phyloP scores from a whole-genome alignment of 768 basidiomycete genomes.

The Termitomyces sp. region DNA sequence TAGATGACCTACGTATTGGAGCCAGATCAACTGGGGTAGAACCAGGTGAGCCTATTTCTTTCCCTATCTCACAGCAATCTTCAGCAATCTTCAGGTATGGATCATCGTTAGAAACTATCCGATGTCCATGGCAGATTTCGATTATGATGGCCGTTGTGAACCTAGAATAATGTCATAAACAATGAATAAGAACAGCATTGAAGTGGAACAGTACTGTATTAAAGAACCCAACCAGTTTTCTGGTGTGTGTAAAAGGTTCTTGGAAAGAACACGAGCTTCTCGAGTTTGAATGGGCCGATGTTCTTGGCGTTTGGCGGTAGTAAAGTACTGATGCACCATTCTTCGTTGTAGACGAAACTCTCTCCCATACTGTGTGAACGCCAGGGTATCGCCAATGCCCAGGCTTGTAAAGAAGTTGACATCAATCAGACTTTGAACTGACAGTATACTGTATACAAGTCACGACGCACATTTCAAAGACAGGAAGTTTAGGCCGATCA shows the following conservation, averaged over 20 bases:
- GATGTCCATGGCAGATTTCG: slow-evolving; percentile 20
- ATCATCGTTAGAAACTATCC: slow-evolving; percentile 20
- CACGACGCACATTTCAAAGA: slow-evolving; percentile 19
- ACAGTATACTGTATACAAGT: slow-evolving; percentile 6
- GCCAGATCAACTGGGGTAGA: slow-evolving; percentile 19
- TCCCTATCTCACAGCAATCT: slow-evolving; percentile 11
- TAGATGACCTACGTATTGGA: slow-evolving; percentile 16
- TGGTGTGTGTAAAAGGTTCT: slow-evolving; percentile 20
- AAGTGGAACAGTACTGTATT: neutral
- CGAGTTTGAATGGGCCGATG: slow-evolving; percentile 25
- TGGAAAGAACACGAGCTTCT: slow-evolving; percentile 29
- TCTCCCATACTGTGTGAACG: slow-evolving; percentile 19
- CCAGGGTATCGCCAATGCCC: slow-evolving; percentile 12
- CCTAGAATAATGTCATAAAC: slow-evolving; percentile 8
- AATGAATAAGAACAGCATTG: neutral
- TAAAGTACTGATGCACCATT: slow-evolving; percentile 18
- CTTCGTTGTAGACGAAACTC: slow-evolving; percentile 19
- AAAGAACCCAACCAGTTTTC: slow-evolving; percentile 16
- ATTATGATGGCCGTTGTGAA: slow-evolving; percentile 22
- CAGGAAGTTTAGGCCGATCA: slow-evolving; percentile 15
- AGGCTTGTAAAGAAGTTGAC: slow-evolving; percentile 12
- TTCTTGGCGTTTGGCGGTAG: slow-evolving; percentile 15
- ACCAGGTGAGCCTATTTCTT: slow-evolving; percentile 14
- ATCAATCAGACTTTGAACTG: neutral
- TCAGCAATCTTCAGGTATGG: slow-evolving; percentile 17